Percentiles rank a stretch among this genome's conserved stretches.
These are phyloP conservation scores for Cucurbita argyrosperma DNA, from an alignment of 306 rosid species.

Conservation along the genomic window DNA sequence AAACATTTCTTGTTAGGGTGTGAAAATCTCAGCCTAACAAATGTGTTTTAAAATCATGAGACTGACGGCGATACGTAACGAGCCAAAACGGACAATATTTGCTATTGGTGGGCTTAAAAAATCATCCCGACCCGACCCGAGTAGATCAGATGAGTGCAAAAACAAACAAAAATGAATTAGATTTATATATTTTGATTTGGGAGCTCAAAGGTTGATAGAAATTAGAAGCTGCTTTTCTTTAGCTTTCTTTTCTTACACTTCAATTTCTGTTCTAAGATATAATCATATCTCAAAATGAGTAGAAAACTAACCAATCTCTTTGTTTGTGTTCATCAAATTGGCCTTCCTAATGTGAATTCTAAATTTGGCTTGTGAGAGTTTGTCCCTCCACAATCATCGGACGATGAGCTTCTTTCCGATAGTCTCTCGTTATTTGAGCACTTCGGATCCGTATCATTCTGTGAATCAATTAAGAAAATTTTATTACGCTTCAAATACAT, in stretches of 20 bases:
- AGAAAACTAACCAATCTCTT: neutral
- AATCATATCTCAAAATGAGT: neutral
- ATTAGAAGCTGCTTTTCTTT: conserved; percentile 3
- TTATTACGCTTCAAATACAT: too few relatives aligned
- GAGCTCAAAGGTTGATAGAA: neutral
- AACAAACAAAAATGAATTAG: conserved; percentile 1
- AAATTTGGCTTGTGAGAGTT: conserved; percentile 41
- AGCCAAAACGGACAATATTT: too few relatives aligned
- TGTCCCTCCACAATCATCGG: conserved; percentile 27
- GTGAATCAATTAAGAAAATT: neutral
- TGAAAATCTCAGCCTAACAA: too few relatives aligned
- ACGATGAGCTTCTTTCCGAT: conserved; percentile 55
- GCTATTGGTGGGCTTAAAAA: too few relatives aligned
- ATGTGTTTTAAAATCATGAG: too few relatives aligned
- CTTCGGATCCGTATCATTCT: conserved; percentile 54
- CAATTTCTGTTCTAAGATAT: neutral
- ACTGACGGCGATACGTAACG: too few relatives aligned
- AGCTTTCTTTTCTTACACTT: neutral
- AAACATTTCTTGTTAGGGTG: too few relatives aligned
- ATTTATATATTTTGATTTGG: conserved; percentile 1
- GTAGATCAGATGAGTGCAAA: neutral
- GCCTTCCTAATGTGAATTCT: conserved; percentile 63
- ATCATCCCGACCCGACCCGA: too few relatives aligned
- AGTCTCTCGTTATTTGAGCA: conserved; percentile 44
- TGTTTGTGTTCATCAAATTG: conserved; percentile 21